phyloP scores from a whole-genome alignment of 2,329 filamentous ascomycete species.

The Pseudocercospora ulei region DNA sequence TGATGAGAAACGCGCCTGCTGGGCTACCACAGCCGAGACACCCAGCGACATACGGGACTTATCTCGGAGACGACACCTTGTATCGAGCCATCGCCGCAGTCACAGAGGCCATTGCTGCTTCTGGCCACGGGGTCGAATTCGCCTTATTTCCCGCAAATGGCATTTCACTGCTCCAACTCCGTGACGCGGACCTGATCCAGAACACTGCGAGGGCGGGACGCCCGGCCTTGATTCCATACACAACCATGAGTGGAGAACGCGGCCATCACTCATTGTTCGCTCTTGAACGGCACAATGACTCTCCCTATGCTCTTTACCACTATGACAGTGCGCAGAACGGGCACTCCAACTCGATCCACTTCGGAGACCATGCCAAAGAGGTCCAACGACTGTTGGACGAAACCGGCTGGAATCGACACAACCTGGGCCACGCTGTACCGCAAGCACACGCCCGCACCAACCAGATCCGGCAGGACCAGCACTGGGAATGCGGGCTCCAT shows the following conservation, averaged over 20 bases:
- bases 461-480: not conserved
- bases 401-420: constrained; percentile 3
- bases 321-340: constrained; percentile 3
- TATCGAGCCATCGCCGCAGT: constrained; percentile 7
- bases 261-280: constrained; percentile 7
- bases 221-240: constrained; percentile 1
- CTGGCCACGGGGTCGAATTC: not conserved
- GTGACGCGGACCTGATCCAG: not conserved
- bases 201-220: not conserved
- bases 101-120: constrained; percentile 5
- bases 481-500: constrained; percentile 17
- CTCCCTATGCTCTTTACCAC: constrained; percentile 4
- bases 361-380: not conserved
- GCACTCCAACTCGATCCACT: not conserved
- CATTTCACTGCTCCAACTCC: not conserved
- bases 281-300: not conserved
- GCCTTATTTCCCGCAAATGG: not conserved
- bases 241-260: not conserved
- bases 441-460: not conserved
- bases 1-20: too few relatives aligned
- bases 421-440: not conserved
- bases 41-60: not conserved
- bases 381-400: not conserved
- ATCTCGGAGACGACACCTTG: not conserved
- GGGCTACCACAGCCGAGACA: too few relatives aligned